These are phyloP conservation scores for Globisporangium alternatum DNA, from an alignment of 352 stramenopile species.

Conservation along the genomic window DNA sequence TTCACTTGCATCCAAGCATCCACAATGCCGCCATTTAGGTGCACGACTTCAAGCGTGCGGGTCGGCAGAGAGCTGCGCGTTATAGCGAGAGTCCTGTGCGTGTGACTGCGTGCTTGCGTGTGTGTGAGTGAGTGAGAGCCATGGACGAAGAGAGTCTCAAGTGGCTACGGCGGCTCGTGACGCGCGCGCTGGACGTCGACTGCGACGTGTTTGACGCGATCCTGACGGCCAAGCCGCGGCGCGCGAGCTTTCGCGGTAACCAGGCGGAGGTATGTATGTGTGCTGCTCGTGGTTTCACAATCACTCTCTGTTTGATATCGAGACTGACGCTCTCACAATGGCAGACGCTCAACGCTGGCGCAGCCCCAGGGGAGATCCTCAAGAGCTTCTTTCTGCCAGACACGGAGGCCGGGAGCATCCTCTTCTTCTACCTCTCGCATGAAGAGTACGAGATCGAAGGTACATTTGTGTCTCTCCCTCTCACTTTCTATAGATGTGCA, in stretches of 20 bases:
- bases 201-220: constrained; percentile 52
- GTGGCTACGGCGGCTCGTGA: constrained; percentile 70
- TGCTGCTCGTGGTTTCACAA: neutral
- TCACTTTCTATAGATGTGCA: neutral
- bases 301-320: neutral
- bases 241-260: constrained; percentile 29
- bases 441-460: constrained; percentile 70
- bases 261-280: constrained; percentile 30
- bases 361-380: constrained; percentile 32
- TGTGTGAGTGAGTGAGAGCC: neutral
- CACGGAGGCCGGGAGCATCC: constrained; percentile 54
- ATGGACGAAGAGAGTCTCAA: constrained; percentile 54
- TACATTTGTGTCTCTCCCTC: constrained; percentile 5
- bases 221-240: constrained; percentile 29
- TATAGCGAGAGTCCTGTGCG: neutral
- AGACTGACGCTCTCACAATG: neutral
- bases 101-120: neutral
- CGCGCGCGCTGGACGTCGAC: constrained; percentile 56
- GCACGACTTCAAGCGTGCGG: too few relatives aligned
- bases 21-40: too few relatives aligned
- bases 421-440: constrained; percentile 76
- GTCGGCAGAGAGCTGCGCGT: too few relatives aligned
- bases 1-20: constrained; percentile 1
- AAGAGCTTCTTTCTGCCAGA: constrained; percentile 58
- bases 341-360: constrained; percentile 22